A percentile compares a stretch with the other conserved stretches of the same genome.
Conservation (phyloP, 768 basidiomycete species). For the Phaeotremella fagi region DNA sequence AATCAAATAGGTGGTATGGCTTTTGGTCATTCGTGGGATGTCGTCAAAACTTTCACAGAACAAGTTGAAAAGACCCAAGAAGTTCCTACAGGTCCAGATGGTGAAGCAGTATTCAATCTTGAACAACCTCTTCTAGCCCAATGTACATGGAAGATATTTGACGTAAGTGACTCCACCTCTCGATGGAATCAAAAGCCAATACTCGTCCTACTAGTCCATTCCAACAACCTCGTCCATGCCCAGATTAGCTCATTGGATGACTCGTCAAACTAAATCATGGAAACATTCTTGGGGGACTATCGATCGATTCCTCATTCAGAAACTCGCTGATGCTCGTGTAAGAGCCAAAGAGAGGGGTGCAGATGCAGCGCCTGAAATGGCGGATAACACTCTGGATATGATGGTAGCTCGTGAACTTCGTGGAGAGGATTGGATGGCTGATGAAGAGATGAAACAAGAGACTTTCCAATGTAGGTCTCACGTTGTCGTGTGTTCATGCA, state of each 20-base stretch:
- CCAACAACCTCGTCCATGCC: constrained; percentile 31
- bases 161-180: constrained; percentile 6
- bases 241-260: constrained; percentile 19
- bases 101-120: constrained; percentile 20
- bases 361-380: constrained; percentile 27
- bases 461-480: constrained; percentile 26
- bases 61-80: constrained; percentile 9
- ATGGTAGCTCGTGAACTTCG: constrained; percentile 27
- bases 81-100: constrained; percentile 1
- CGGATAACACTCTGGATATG: constrained; percentile 42
- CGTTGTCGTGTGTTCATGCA: not conserved
- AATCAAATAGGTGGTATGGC: constrained; percentile 25
- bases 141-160: constrained; percentile 23
- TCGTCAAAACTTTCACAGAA: constrained; percentile 4
- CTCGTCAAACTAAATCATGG: constrained; percentile 14
- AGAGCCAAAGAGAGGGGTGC: constrained; percentile 16
- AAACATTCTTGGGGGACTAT: constrained; percentile 9
- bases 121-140: constrained; percentile 13
- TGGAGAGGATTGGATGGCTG: constrained; percentile 31
- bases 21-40: constrained; percentile 28
- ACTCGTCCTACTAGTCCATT: constrained; percentile 14
- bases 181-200: not conserved
- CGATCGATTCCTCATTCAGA: constrained; percentile 16
- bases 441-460: constrained; percentile 38
- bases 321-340: constrained; percentile 13